Base-by-base conservation (phyloP, 2,329 filamentous ascomycete species). In the Knoxdaviesia capensis region DNA sequence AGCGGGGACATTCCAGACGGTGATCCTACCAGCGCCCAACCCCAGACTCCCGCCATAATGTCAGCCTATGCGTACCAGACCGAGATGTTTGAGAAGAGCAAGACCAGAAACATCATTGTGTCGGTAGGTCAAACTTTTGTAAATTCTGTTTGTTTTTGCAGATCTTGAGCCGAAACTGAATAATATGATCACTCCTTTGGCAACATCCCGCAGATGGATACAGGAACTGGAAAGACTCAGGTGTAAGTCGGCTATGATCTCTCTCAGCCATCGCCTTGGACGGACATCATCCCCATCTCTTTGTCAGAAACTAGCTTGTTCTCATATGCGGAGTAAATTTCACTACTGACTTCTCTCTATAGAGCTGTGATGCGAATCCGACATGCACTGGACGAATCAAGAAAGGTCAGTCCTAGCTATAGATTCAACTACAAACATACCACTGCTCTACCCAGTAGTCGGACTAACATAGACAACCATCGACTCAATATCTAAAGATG, bases 171-270 rank as follows among this genome's bases (percentile, higher is more conserved):
- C 28, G 34, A 7, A 7, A 34, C 31, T 43, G 5, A 44, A 33
- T 33, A 33, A 44, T 8, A 31, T n/a, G 7, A 1, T n/a, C n/a
- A 20, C 20, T 20, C 20, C 20, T 20, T 20, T 20, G 20, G 20
- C 20, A 2, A 20, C 20, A 20, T 20, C 20, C 20, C 20, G 20
- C 46, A 80, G 78, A 86, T 86, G 80, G 80, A 82, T 47, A 87
- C 81, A 0, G 81, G 81, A 1, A 83, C 72, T 48, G 81, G 81
- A 2, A 87, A 87, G 55, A 86, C 81, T 3, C 75, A 80, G 48
- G 71, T 86, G 79, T 83, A 67, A 58, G 68, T 57, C 10, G 7
- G 36, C 39, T 33, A n/a, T 36, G 8, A 7, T 34, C 30, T 40
- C 32, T 40, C 38, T 7, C 8, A 40, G 11, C 38, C 29, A 10